Conservation (phyloP, 108 stramenopile species). For the Schizochytrium sp. region DNA sequence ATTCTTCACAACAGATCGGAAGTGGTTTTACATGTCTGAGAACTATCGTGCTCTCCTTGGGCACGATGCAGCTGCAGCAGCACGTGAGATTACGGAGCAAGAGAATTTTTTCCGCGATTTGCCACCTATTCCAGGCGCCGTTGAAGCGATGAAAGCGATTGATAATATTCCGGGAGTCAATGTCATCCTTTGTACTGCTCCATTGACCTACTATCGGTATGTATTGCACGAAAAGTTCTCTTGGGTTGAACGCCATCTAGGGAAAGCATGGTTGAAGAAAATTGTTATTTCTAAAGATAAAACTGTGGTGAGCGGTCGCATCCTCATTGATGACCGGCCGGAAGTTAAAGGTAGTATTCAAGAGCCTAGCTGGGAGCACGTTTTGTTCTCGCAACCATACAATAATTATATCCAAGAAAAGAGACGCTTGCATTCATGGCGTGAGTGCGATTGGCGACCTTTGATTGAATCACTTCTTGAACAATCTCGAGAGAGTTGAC, state of each 20-base stretch:
- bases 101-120: constrained; percentile 1
- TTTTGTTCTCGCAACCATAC: constrained; percentile 61
- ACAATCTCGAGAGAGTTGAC: too few species aligned
- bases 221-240: constrained; percentile 61
- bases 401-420: constrained; percentile 20
- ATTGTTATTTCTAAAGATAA: constrained; percentile 62
- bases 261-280: constrained; percentile 44
- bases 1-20: not conserved
- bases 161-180: not conserved
- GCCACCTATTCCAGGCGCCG: not conserved
- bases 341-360: not conserved
- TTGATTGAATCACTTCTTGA: not conserved
- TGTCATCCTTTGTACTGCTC: constrained; percentile 29
- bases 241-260: constrained; percentile 61
- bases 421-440: not conserved
- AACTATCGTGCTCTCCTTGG: constrained; percentile 52
- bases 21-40: constrained; percentile 49
- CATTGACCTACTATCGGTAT: constrained; percentile 12
- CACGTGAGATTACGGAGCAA: not conserved
- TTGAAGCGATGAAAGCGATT: not conserved
- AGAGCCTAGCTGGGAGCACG: constrained; percentile 62
- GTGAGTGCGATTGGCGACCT: not conserved
- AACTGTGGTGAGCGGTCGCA: constrained; percentile 55
- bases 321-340: constrained; percentile 65
- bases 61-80: not conserved